phyloP scores from a whole-genome alignment of 1,284 basidiomycete genomes.

The Cutaneotrichosporon spelunceum region DNA sequence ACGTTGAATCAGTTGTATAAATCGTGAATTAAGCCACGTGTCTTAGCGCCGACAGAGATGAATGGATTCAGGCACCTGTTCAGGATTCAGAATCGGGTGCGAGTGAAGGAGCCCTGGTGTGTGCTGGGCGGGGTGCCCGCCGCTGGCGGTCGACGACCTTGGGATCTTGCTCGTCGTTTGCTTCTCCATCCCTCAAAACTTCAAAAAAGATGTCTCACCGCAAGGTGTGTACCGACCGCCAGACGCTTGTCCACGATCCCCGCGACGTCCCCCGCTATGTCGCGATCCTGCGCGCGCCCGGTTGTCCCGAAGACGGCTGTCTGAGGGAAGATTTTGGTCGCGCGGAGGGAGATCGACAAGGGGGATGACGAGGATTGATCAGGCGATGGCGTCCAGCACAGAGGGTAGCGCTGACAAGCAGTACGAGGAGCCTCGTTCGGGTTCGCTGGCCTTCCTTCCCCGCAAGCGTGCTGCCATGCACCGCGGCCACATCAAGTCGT shows the following conservation, averaged over 20 bases:
- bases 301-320: not conserved
- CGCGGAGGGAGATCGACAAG: not conserved
- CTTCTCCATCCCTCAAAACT: conserved; percentile 26
- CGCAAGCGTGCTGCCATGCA: conserved; percentile 93
- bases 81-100: not conserved
- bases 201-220: conserved; percentile 47
- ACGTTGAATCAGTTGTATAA: not conserved
- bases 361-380: not conserved
- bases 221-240: conserved; percentile 31
- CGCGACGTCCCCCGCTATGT: not conserved
- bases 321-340: conserved; percentile 5
- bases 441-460: conserved; percentile 76
- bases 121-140: not conserved
- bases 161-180: conserved; percentile 6
- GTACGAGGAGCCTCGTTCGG: conserved; percentile 94
- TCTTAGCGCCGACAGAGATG: not conserved
- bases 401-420: conserved; percentile 43
- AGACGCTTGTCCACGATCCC: not conserved
- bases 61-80: not conserved
- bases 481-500: conserved; percentile 96
- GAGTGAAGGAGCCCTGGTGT: not conserved
- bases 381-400: not conserved
- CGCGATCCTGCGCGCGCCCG: not conserved
- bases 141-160: not conserved
- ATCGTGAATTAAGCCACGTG: not conserved